Evolutionary conservation across 2,329 filamentous ascomycete species (phyloP).

Genomic region (Venturia aucupariae): DNA sequence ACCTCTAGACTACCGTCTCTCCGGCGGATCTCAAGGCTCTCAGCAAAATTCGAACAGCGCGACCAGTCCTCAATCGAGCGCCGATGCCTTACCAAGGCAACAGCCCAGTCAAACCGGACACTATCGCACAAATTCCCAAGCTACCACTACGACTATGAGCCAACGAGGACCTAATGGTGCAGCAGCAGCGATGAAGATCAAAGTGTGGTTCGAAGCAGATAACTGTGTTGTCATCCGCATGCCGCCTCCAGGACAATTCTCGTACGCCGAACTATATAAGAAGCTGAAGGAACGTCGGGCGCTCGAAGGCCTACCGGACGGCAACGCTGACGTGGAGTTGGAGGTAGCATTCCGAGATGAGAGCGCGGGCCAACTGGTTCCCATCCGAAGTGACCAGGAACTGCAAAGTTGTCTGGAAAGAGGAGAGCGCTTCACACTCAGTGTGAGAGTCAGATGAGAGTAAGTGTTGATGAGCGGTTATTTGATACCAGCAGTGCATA

Average conservation of each 20-base stretch:
- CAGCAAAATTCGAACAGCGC: constrained; percentile 26
- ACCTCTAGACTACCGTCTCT: constrained; percentile 56
- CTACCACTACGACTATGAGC: constrained; percentile 11
- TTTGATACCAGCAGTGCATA: neutral
- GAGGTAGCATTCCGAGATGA: constrained; percentile 83
- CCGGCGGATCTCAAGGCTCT: constrained; percentile 41
- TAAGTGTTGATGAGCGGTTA: neutral
- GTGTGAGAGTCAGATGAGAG: constrained; percentile 22
- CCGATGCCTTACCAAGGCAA: constrained; percentile 7
- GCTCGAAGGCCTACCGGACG: constrained; percentile 40
- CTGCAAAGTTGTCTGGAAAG: constrained; percentile 69
- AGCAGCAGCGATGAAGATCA: constrained; percentile 62
- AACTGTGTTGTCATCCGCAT: constrained; percentile 89
- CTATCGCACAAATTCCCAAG: constrained; percentile 17
- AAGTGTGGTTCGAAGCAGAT: constrained; percentile 78
- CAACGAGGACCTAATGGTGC: constrained; percentile 13
- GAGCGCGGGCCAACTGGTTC: constrained; percentile 61
- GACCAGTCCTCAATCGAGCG: constrained; percentile 13
- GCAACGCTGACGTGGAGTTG: constrained; percentile 52
- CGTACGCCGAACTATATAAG: constrained; percentile 66
- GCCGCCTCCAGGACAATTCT: constrained; percentile 57
- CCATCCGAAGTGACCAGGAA: constrained; percentile 70
- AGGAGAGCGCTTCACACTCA: constrained; percentile 76
- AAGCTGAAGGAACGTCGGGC: constrained; percentile 80
- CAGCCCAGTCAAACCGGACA: constrained; percentile 7